Percentiles rank a stretch among this genome's conserved stretches.
Conservation (phyloP, 805 yeast genomes). For the Nakazawaea wickerhamii region DNA sequence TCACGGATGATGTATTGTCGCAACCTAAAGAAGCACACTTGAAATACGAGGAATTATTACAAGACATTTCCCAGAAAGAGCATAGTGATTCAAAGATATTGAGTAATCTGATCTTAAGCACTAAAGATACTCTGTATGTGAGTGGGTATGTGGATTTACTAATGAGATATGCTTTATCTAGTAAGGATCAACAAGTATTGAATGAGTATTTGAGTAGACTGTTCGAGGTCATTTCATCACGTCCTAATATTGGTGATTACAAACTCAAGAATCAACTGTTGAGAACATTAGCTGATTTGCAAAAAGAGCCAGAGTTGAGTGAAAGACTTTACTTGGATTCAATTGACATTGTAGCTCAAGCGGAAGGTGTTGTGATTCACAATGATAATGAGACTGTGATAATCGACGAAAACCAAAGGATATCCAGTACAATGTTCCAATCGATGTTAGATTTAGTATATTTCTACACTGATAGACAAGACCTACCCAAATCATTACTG, state of each 20-base stretch:
- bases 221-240: constrained; percentile 23
- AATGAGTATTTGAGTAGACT: constrained; percentile 24
- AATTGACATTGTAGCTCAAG: background rate
- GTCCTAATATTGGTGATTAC: constrained; percentile 25
- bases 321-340: constrained; percentile 1
- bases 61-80: constrained; percentile 23
- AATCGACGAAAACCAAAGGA: constrained; percentile 7
- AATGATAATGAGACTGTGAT: constrained; percentile 1
- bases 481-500: constrained; percentile 25
- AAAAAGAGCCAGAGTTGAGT: constrained; percentile 17
- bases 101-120: constrained; percentile 20
- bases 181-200: constrained; percentile 23
- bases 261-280: constrained; percentile 27
- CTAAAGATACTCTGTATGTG: constrained; percentile 25
- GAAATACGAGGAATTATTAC: constrained; percentile 26
- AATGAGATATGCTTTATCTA: constrained; percentile 32
- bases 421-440: constrained; percentile 20
- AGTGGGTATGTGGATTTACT: constrained; percentile 32
- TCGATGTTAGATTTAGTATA: constrained; percentile 26
- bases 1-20: constrained; percentile 30
- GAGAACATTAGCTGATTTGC: constrained; percentile 31
- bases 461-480: constrained; percentile 24
- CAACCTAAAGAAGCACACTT: constrained; percentile 29
- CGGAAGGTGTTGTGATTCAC: constrained; percentile 4
- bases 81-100: constrained; percentile 19